Base-by-base conservation (phyloP, 2,329 filamentous ascomycete genomes). In the Mariannaea elegans region DNA sequence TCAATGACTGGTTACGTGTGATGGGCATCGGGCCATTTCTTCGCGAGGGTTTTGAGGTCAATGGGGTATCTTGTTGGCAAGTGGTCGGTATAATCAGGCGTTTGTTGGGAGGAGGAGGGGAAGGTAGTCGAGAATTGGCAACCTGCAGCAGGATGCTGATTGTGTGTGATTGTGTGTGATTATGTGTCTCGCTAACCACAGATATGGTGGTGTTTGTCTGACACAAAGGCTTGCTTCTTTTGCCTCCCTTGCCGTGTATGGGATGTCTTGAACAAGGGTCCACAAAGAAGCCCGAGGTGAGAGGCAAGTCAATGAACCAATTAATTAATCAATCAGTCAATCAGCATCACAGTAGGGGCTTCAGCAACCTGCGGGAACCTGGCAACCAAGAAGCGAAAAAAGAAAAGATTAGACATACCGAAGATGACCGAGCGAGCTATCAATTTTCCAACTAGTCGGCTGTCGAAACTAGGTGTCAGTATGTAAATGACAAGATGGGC, bases 11-110 rank as follows among this genome's bases (percentile, higher is more conserved):
- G 44, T 32, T 31, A 53, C 50, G 50, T 29, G 45, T 49, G 38
- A 44, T 19, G 34, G n/a, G 8, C 24, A 56, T 50, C 45, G 46
- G 55, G 47, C 47, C 39, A 58, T 46, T 56, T 42, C 24, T 10
- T 27, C 13, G 19, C 13, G 41, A 21, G 19, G 21, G 19, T 27
- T 24, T 27, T n/a, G 14, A 9, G 19, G 41, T 3, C 14, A 16
- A n/a, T 18, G 5, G 16, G 41, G 14, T 19, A 7, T 41, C 12
- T 12, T 16, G 14, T 41, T 41, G 36, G 19, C 8, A 10, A 19
- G 9, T 8, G 19, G 41, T 4, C 4, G 13, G 21, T 34, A 32
- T 16, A 13, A 8, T n/a, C 9, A 27, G 5, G 24, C 9, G 6
- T 27, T 27, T 18, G 49, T 13, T 27, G 41, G 49, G 38, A 39